Evolutionary conservation across 257 asterid species (phyloP).

Genomic region (Osmanthus fragrans): DNA sequence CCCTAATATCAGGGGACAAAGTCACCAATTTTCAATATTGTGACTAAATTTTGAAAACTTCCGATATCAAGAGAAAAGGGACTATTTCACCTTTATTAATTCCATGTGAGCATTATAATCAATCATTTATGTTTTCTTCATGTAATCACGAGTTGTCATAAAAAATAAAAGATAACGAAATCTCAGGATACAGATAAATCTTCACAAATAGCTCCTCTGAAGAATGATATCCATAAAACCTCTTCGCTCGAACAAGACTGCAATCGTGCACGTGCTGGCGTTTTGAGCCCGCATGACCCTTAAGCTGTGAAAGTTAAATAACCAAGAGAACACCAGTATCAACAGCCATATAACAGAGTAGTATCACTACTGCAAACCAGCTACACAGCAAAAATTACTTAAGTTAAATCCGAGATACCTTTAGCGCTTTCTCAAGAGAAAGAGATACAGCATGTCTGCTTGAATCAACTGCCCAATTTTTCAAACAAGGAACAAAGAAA

Average conservation of each 20-base stretch:
- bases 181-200: constrained; percentile 86
- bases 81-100: constrained; percentile 2
- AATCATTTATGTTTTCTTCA: neutral
- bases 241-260: constrained; percentile 77
- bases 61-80: constrained; percentile 1
- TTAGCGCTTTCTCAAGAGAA: constrained; percentile 83
- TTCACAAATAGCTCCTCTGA: constrained; percentile 86
- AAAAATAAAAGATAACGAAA: neutral
- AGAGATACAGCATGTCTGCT: constrained; percentile 46
- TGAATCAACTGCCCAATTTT: constrained; percentile 55
- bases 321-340: constrained; percentile 16
- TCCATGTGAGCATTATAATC: constrained; percentile 20
- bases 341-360: constrained; percentile 25
- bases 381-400: constrained; percentile 9
- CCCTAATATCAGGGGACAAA: neutral
- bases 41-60: constrained; percentile 4
- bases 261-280: constrained; percentile 92
- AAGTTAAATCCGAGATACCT: constrained; percentile 44
- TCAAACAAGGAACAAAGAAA: constrained; percentile 20
- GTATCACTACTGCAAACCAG: constrained; percentile 7
- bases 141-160: neutral
- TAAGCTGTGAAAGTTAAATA: constrained; percentile 56
- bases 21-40: neutral
- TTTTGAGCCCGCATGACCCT: constrained; percentile 72
- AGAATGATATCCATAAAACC: constrained; percentile 90